phyloP scores from a whole-genome alignment of 129 eudicot species.

The Silybum marianum region DNA sequence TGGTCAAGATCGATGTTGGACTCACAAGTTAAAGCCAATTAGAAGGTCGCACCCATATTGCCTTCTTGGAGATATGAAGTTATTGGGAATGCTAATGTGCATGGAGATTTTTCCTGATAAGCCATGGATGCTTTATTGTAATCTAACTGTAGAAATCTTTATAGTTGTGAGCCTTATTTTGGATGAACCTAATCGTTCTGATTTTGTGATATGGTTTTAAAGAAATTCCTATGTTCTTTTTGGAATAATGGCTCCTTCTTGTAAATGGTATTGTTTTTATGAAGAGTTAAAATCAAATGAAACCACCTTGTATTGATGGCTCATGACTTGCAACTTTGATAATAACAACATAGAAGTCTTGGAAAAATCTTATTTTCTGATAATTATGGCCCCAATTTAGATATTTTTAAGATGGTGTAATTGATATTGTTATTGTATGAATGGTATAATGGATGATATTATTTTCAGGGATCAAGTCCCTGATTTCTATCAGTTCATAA shows the following conservation, averaged over 20 bases:
- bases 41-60: neutral
- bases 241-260: neutral
- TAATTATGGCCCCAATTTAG: neutral
- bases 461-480: neutral
- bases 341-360: neutral
- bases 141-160: neutral
- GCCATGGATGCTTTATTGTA: neutral
- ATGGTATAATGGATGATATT: neutral
- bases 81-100: neutral
- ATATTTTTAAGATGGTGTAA: neutral
- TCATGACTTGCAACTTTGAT: neutral
- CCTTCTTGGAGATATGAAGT: neutral
- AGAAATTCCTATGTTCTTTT: neutral
- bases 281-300: neutral
- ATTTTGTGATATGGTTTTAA: neutral
- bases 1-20: neutral
- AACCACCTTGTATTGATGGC: constrained; percentile 3
- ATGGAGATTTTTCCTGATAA: neutral
- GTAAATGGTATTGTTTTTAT: neutral
- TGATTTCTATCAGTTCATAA: neutral
- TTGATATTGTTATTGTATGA: neutral
- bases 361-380: neutral
- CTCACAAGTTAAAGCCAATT: neutral
- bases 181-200: neutral
- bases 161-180: neutral